Evolutionary conservation across 441 rosid species (phyloP), one percentile per base, ranked within the genome.

Genomic region (Gossypium laxum): DNA sequence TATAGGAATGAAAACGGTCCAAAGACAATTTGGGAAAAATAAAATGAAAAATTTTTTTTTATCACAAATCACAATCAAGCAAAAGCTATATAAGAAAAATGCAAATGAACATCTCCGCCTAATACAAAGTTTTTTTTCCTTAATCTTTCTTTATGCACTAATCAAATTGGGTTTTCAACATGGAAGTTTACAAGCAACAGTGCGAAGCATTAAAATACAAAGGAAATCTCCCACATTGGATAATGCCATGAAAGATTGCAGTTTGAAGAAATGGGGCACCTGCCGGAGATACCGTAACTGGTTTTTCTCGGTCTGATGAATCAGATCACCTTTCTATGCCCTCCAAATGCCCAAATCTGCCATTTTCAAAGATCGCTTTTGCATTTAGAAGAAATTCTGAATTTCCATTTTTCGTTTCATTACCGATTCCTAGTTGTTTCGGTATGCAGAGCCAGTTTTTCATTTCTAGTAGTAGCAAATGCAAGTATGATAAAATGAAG

Each of bases 331-430:
- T 70, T 92, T 74, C 97, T 83, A 64, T 88, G 79, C 69, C 98
- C 97, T 78, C 98, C 97, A 63, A 91, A 95, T 7, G 96, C 99
- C 98, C 96, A 95, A 72, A 91, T 87, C 95, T 88, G 86, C 69
- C 67, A 58, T 24, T 15, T 18, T 30, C 61, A 48, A 32, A 57
- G 14, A 32, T 5, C 2, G 0, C 47, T 18, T 5, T 17, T 10
- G 38, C 3, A 10, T 17, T 41, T 12, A 48, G 32, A 41, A 43
- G 19, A 38, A 63, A 43, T 43, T 11, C 21, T 22, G 47, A 54
- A 18, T 69, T 69, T 52, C n/a, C 15, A 32, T 4, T 52, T 21
- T 30, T 3, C 47, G 17, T 1, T 38, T 3, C 55, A 45, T 12
- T 12, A 17, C 6, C 2, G 18, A 47, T 32, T 32, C 41, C 41